Evolutionary conservation across 768 basidiomycete species (phyloP).

Genomic region (Boletus sp.): DNA sequence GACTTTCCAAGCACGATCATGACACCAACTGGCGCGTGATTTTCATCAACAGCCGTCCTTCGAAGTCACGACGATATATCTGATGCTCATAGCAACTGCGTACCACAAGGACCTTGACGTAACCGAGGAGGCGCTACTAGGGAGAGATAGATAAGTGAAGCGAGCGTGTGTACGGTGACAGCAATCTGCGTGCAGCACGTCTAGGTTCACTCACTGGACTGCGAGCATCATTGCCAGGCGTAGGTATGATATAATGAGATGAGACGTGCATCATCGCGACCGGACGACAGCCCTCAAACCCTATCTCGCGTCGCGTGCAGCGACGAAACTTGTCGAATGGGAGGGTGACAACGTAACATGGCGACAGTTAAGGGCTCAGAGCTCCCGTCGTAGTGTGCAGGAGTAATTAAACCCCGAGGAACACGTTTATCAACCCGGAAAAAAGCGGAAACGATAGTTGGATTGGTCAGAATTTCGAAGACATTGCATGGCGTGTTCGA

Average conservation of each 20-base stretch:
- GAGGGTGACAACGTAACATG: not conserved
- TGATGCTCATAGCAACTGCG: not conserved
- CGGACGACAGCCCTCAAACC: not conserved
- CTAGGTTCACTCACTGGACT: not conserved
- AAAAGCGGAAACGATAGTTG: not conserved
- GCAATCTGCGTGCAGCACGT: not conserved
- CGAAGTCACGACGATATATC: too few relatives aligned
- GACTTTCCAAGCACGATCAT: too few relatives aligned
- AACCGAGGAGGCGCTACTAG: not conserved
- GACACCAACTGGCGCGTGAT: too few relatives aligned
- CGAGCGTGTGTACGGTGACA: too few relatives aligned
- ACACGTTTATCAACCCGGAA: not conserved
- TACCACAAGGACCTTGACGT: not conserved
- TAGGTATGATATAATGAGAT: not conserved
- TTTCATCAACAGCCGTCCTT: too few relatives aligned
- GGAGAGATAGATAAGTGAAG: too few relatives aligned
- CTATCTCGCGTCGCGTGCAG: constrained; percentile 6
- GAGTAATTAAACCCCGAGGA: not conserved
- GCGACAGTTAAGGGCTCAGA: not conserved
- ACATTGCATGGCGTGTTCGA: not conserved
- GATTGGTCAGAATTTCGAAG: not conserved
- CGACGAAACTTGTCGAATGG: not conserved
- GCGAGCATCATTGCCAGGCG: not conserved
- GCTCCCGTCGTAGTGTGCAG: not conserved
- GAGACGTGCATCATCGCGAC: constrained; percentile 1